Evolutionary conservation across 768 basidiomycete genomes (phyloP), one percentile per base, ranked within the genome.

Genomic region (Clavulina sp.): DNA sequence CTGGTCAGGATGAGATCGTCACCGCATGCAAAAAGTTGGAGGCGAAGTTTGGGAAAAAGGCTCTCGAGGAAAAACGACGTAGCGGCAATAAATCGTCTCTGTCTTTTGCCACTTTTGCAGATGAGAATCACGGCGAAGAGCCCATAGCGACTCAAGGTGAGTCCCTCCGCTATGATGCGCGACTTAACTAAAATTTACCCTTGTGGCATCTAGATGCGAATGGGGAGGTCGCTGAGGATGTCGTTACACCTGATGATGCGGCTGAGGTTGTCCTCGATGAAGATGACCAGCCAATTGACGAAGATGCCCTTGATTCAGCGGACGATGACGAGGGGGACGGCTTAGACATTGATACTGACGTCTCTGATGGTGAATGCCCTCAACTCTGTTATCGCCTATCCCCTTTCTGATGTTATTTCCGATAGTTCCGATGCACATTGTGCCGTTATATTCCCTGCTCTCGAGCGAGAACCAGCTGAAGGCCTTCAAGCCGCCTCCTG

Each of bases 381-480:
- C 24, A 29, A n/a, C 29, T 52, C n/a, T 3, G 18, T 16, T 6
- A 51, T 4, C 2, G 26, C 32, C 19, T 30, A 19, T 29, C 36
- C 48, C 41, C 31, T 53, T 16, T 44, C 40, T 43, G 51, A 48
- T 49, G 47, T 56, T 26, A 54, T 16, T 36, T 36, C 43, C 43
- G 31, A 2, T 54, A 96, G 91, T 73, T 13, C 89, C 92, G 2
- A 87, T 99, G 84, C 85, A 96, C 60, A 72, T 99, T 47, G 75
- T 99, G 1, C 92, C 95, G 0, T 68, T 99, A 1, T 97, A 97
- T 65, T 95, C 95, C 3, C 70, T 97, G 3, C 69, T 97, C 2
- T 73, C 95, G 1, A 88, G 81, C 53, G 91, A 96, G 51, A 86
- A 88, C 63, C 95, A 99, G 61, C 89, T 96, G 84, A 73, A 73